Percentiles rank a stretch among this genome's conserved stretches.
Evolutionary conservation across 169 alveolate genomes (phyloP).

Genomic region (Eimeria necatrix): DNA sequence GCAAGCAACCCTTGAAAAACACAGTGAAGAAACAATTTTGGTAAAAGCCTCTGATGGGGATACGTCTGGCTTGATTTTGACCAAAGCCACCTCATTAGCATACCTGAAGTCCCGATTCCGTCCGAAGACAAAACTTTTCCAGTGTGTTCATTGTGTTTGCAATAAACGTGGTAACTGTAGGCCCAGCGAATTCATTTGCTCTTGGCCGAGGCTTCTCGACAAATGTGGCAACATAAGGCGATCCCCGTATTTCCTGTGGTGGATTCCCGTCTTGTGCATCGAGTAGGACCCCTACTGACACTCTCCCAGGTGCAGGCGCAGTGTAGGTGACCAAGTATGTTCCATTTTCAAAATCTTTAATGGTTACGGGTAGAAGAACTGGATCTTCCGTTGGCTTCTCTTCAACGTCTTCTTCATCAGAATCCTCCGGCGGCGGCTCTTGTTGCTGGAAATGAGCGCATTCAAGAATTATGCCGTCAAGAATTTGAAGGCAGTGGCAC

Average conservation of each 20-base stretch:
- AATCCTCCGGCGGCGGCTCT: background rate
- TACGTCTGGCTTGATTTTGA: background rate
- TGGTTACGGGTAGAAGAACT: conserved; percentile 38
- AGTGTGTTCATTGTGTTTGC: conserved; percentile 85
- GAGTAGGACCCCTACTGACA: conserved; percentile 92
- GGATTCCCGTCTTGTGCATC: conserved; percentile 90
- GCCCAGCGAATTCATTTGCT: conserved; percentile 93
- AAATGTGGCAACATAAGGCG: conserved; percentile 92
- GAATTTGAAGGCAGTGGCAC: background rate
- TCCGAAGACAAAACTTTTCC: conserved; percentile 87
- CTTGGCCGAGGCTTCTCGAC: conserved; percentile 87
- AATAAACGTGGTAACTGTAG: conserved; percentile 91
- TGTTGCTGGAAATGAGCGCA: background rate
- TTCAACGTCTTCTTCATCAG: background rate
- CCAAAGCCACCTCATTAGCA: conserved; percentile 83
- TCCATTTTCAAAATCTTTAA: conserved; percentile 83
- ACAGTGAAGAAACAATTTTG: background rate
- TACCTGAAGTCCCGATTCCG: conserved; percentile 89
- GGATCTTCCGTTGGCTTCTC: conserved; percentile 37
- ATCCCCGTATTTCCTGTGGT: conserved; percentile 93
- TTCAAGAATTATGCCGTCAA: background rate
- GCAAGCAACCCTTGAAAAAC: background rate
- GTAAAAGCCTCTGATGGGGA: background rate
- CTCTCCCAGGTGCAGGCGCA: conserved; percentile 82
- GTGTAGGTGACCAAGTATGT: conserved; percentile 87